Conservation (phyloP, 108 stramenopile species). For the Seminavis robusta region DNA sequence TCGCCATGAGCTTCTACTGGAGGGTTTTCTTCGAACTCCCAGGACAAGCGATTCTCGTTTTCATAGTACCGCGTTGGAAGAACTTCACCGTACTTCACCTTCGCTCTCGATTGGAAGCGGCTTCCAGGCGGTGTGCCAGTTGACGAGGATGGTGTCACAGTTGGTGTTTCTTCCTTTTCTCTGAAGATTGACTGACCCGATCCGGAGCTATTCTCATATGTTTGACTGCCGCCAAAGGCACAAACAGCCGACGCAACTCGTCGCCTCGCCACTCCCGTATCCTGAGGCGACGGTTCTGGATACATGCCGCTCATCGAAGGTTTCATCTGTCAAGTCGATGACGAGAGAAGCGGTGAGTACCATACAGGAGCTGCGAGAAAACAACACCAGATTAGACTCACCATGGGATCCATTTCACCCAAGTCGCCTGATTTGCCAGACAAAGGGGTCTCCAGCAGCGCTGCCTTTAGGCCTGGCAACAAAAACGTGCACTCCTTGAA, state of each 20-base stretch:
- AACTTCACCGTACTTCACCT: conserved; percentile 51
- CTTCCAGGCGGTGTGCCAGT: conserved; percentile 9
- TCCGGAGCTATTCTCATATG: not conserved
- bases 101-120: not conserved
- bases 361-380: too few species aligned
- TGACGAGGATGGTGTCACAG: conserved; percentile 41
- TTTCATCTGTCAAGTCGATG: not conserved
- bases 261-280: conserved; percentile 47
- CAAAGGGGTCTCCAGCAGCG: conserved; percentile 27
- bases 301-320: conserved; percentile 5
- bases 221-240: conserved; percentile 68
- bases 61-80: conserved; percentile 72
- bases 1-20: conserved; percentile 44
- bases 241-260: conserved; percentile 69
- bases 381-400: too few species aligned
- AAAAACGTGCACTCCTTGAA: conserved; percentile 63
- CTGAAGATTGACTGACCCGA: conserved; percentile 44
- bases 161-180: conserved; percentile 23
- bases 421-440: too few species aligned
- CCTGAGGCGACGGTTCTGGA: conserved; percentile 30
- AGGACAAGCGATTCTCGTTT: conserved; percentile 74
- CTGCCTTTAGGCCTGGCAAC: conserved; percentile 61
- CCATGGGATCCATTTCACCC: too few species aligned
- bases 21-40: conserved; percentile 75
- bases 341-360: not conserved